phyloP scores from a whole-genome alignment of 495 filamentous ascomycete species.

The Lindgomyces ingoldianus region DNA sequence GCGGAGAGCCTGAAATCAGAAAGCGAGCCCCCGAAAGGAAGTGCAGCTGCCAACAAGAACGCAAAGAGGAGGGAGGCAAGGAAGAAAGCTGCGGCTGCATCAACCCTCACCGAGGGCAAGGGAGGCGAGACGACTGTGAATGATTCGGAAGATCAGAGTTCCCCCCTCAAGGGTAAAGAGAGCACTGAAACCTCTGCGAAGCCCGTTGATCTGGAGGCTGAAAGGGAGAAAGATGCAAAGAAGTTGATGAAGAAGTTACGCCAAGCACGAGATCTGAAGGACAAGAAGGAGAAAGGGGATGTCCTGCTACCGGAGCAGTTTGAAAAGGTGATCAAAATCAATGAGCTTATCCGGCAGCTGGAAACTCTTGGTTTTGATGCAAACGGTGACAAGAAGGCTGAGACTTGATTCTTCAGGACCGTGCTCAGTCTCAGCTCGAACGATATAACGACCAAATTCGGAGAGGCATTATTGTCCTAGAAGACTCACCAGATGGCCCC shows the following conservation, averaged over 20 bases:
- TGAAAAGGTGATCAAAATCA: conserved; percentile 95
- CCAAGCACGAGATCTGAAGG: conserved; percentile 85
- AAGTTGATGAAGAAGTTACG: conserved; percentile 95
- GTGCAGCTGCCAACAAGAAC: conserved; percentile 74
- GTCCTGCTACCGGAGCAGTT: conserved; percentile 88
- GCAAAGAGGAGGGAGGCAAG: conserved; percentile 89
- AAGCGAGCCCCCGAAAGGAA: conserved; percentile 44
- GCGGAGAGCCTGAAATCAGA: conserved; percentile 62
- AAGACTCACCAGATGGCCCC: conserved; percentile 3
- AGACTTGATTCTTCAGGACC: conserved; percentile 25
- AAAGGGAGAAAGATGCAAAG: conserved; percentile 88
- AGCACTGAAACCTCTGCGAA: conserved; percentile 20
- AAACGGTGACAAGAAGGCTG: conserved; percentile 56
- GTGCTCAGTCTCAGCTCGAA: conserved; percentile 1
- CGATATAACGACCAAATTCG: conserved; percentile 6
- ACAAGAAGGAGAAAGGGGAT: conserved; percentile 86
- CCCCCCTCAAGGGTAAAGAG: background rate
- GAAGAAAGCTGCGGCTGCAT: conserved; percentile 73
- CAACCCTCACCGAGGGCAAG: conserved; percentile 32
- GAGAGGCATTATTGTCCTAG: conserved; percentile 5
- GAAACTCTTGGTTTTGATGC: conserved; percentile 81
- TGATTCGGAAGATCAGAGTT: background rate
- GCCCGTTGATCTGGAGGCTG: conserved; percentile 64
- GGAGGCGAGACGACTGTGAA: conserved; percentile 43
- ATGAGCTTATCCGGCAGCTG: conserved; percentile 86